These are phyloP conservation scores for Immersiella caudata DNA, from an alignment of 495 filamentous ascomycete species.

Conservation along the genomic window DNA sequence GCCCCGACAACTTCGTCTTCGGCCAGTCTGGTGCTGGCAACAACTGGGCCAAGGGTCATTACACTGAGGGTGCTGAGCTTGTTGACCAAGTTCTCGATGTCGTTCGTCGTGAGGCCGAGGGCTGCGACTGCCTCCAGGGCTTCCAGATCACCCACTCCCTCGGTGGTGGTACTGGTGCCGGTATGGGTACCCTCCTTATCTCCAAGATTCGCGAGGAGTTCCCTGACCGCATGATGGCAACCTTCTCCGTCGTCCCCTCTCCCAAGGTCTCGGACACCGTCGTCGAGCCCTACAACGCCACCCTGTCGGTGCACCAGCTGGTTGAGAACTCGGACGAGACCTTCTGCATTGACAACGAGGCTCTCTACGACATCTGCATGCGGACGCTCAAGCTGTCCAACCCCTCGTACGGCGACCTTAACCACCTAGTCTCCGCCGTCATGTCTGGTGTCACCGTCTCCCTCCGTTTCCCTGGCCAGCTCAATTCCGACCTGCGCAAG, in stretches of 20 bases:
- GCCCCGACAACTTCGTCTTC: constrained; percentile 99
- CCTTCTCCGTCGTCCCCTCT: constrained; percentile 99
- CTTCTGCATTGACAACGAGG: constrained; percentile 99
- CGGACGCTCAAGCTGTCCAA: constrained; percentile 97
- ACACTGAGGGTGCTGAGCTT: constrained; percentile 99
- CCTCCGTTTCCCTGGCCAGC: constrained; percentile 98
- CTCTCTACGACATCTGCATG: constrained; percentile 99
- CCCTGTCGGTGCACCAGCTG: constrained; percentile 97
- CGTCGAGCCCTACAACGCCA: constrained; percentile 99
- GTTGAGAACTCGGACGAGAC: constrained; percentile 99
- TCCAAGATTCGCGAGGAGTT: constrained; percentile 99
- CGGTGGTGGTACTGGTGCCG: constrained; percentile 99
- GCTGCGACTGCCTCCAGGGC: constrained; percentile 98
- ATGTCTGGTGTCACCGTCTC: constrained; percentile 99
- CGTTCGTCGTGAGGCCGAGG: constrained; percentile 97
- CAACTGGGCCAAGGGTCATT: constrained; percentile 99
- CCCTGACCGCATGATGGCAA: constrained; percentile 99
- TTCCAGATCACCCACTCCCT: constrained; percentile 99
- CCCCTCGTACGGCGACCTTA: constrained; percentile 98
- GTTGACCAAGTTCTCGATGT: constrained; percentile 98
- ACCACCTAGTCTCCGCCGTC: constrained; percentile 99
- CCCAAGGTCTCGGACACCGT: constrained; percentile 99
- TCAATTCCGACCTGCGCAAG: constrained; percentile 99
- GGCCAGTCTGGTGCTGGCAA: constrained; percentile 99
- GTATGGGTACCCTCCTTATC: constrained; percentile 99